A percentile compares a stretch with the other conserved stretches of the same genome.
These are phyloP conservation scores for Fusarium praegraminearum DNA, from an alignment of 2,329 filamentous ascomycete genomes.

Conservation along the genomic window DNA sequence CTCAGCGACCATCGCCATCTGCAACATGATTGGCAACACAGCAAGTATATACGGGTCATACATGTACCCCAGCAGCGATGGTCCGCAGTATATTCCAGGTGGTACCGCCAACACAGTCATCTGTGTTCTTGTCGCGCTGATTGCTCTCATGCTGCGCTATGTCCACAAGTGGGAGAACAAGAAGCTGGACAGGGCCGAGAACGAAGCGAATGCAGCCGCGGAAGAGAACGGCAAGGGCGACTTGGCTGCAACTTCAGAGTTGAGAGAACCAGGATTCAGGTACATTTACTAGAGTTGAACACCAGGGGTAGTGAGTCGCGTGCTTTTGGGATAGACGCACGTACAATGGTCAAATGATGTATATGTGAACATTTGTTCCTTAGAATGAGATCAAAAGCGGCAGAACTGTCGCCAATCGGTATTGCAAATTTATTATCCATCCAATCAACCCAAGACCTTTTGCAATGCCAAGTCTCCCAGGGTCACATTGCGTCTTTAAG, in stretches of 20 bases:
- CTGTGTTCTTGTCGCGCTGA: slow-evolving; percentile 68
- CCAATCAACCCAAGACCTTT: slow-evolving; percentile 15
- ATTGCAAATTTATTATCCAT: not conserved
- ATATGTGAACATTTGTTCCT: not conserved
- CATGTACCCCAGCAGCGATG: slow-evolving; percentile 59
- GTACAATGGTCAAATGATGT: not conserved
- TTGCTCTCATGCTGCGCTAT: slow-evolving; percentile 65
- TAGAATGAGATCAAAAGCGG: not conserved
- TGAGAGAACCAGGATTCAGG: slow-evolving; percentile 19
- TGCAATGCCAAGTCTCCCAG: slow-evolving; percentile 1
- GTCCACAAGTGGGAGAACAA: slow-evolving; percentile 71
- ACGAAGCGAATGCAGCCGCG: slow-evolving; percentile 18
- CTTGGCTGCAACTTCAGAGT: not conserved
- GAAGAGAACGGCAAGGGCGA: slow-evolving; percentile 4
- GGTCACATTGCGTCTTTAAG: slow-evolving; percentile 23
- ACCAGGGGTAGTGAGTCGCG: not conserved
- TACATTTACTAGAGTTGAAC: slow-evolving; percentile 32
- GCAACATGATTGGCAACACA: slow-evolving; percentile 74
- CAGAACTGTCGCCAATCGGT: not conserved
- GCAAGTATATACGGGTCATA: slow-evolving; percentile 62
- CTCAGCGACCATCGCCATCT: slow-evolving; percentile 73
- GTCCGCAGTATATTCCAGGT: slow-evolving; percentile 61
- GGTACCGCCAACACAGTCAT: slow-evolving; percentile 72
- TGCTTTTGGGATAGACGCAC: not conserved
- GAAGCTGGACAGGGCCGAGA: slow-evolving; percentile 64